Evolutionary conservation across 768 basidiomycete species (phyloP).

Genomic region (Roridomyces roridus): DNA sequence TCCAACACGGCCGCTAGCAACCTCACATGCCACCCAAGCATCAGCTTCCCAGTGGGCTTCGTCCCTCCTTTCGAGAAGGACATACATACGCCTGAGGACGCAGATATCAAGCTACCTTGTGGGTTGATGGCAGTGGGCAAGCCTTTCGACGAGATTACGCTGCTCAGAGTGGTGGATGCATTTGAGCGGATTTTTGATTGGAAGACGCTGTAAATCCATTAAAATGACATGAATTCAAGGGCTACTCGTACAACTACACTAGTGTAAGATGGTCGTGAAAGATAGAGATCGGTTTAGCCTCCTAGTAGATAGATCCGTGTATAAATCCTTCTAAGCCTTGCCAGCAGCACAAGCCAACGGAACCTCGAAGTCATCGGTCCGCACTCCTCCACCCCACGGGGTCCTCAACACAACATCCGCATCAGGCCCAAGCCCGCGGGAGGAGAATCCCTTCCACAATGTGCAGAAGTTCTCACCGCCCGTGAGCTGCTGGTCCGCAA

Average conservation of each 20-base stretch:
- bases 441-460: constrained; percentile 86
- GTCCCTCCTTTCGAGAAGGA: constrained; percentile 28
- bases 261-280: neutral
- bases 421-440: constrained; percentile 81
- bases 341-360: constrained; percentile 31
- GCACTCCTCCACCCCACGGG: constrained; percentile 93
- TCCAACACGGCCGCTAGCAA: constrained; percentile 23
- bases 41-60: constrained; percentile 43
- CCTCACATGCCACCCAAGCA: constrained; percentile 40
- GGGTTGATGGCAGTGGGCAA: constrained; percentile 45
- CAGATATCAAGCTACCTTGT: constrained; percentile 38
- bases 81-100: constrained; percentile 27
- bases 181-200: constrained; percentile 17
- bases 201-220: constrained; percentile 9
- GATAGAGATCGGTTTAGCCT: neutral
- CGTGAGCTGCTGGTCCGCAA: constrained; percentile 89
- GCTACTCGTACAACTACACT: constrained; percentile 12
- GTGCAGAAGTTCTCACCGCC: constrained; percentile 92
- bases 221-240: neutral
- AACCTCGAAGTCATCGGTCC: constrained; percentile 54
- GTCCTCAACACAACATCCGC: constrained; percentile 77
- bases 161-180: constrained; percentile 14
- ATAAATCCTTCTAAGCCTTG: neutral
- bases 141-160: constrained; percentile 32
- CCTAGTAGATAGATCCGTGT: neutral